phyloP scores from a whole-genome alignment of 352 stramenopile species.

The Phytopythium aichiense region DNA sequence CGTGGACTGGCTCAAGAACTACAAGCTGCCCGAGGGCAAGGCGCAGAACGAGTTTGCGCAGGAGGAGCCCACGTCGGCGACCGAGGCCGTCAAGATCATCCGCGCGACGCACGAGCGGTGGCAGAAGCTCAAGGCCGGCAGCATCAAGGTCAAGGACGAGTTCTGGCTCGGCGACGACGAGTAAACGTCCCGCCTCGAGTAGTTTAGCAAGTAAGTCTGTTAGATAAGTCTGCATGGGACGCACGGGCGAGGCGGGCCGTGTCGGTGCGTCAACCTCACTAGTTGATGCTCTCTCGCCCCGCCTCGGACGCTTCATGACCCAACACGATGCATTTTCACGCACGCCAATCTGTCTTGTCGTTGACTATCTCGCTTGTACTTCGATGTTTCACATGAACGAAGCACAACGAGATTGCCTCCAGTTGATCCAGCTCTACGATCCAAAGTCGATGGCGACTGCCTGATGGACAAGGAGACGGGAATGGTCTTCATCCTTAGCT shows the following conservation, averaged over 20 bases:
- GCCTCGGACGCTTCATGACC: not conserved
- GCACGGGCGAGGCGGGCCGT: not conserved
- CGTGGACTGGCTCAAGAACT: conserved; percentile 96
- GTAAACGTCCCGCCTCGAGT: not conserved
- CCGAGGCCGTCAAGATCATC: conserved; percentile 65
- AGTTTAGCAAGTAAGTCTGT: conserved; percentile 5
- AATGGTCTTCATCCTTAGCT: too few relatives aligned
- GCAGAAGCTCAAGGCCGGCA: conserved; percentile 59
- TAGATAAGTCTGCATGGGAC: not conserved
- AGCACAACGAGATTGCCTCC: not conserved
- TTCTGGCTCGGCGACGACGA: conserved; percentile 41
- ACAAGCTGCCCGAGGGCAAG: conserved; percentile 99
- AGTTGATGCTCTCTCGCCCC: not conserved
- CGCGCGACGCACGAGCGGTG: conserved; percentile 63
- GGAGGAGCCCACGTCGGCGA: conserved; percentile 43
- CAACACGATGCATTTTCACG: not conserved
- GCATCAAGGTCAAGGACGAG: conserved; percentile 57
- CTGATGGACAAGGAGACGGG: too few relatives aligned
- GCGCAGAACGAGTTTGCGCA: conserved; percentile 91
- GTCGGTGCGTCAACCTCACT: not conserved
- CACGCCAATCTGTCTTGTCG: too few relatives aligned
- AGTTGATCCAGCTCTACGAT: too few relatives aligned
- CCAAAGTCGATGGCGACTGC: too few relatives aligned
- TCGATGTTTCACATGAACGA: not conserved
- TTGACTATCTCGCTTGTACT: too few relatives aligned